These are phyloP conservation scores for Yamadazyma trypodendri DNA, from an alignment of 1,139 yeast genomes.

Conservation along the genomic window DNA sequence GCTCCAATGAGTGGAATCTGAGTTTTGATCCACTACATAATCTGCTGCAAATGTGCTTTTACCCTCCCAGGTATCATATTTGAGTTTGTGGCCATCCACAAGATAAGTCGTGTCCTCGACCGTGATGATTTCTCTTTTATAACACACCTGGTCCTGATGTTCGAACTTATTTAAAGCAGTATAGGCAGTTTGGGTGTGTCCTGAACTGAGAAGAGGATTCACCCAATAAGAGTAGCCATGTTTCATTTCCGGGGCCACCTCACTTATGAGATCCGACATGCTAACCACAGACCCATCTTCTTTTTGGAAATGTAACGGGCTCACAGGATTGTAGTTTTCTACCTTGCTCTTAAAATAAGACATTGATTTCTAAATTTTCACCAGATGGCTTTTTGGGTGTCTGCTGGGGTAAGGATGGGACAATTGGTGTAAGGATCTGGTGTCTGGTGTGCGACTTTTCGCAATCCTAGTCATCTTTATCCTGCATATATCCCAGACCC, in stretches of 20 bases:
- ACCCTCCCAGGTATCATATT: slow-evolving; percentile 45
- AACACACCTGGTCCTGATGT: slow-evolving; percentile 32
- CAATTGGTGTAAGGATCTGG: slow-evolving; percentile 1
- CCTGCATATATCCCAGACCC: slow-evolving; percentile 5
- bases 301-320: slow-evolving; percentile 25
- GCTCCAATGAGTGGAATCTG: slow-evolving; percentile 25
- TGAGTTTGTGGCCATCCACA: slow-evolving; percentile 27
- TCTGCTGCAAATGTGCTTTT: slow-evolving; percentile 41
- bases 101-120: slow-evolving; percentile 26
- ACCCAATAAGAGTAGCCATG: slow-evolving; percentile 34
- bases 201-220: slow-evolving; percentile 40
- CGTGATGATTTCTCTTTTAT: slow-evolving; percentile 35
- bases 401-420: too few species aligned
- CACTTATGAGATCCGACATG: slow-evolving; percentile 22
- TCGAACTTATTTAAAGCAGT: slow-evolving; percentile 43
- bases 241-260: slow-evolving; percentile 30
- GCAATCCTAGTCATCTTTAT: slow-evolving; percentile 4
- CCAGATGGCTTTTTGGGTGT: not conserved
- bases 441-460: not conserved
- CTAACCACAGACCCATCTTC: slow-evolving; percentile 16
- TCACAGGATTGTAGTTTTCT: slow-evolving; percentile 24
- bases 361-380: not conserved
- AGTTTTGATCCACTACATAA: slow-evolving; percentile 25
- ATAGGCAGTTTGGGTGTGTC: slow-evolving; percentile 49
- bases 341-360: slow-evolving; percentile 16